Evolutionary conservation across 805 yeast species (phyloP), one percentile per base, ranked within the genome.

Genomic region (Metschnikowia matae): DNA sequence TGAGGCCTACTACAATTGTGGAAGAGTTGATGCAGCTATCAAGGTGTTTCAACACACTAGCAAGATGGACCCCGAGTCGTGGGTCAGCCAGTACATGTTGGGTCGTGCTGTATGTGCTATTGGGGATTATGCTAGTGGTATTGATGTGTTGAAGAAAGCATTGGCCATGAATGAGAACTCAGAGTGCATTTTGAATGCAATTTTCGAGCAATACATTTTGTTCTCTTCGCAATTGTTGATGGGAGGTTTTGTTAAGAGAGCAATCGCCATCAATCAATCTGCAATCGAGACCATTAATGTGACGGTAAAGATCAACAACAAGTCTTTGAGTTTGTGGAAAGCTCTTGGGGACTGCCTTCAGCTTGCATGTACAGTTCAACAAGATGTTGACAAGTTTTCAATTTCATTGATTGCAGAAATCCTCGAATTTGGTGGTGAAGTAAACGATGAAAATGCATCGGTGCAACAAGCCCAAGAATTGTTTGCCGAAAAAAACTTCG

Each of bases 1-100:
- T n/a, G 98, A 94, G 64, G 92, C 97, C 0, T 94, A 94, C 65
- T 73, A 79, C 48, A 80, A 83, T 23, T 82, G 94, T 65, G 99
- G 99, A 2, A 77, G 96, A 53, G 71, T 85, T 40, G 91, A 88
- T 49, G 96, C 98, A 2, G 89, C 96, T 0, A 74, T 80, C 8
- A 90, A 87, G 65, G 97, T 94, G 1, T 87, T 90, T 59, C 74
- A 72, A 31, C 83, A 82, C 51, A 89, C 91, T 0, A 60, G 81
- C 41, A 74, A 74, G 36, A 57, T 85, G 5, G 78, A 80, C 32
- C 75, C 80, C 0, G 66, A 69, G 1, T 78, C 80, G 46, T 81
- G 88, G 84, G 76, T 81, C 44, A 84, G 87, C 0, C 67, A 69
- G 37, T 89, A 85, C 61, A 75, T 87, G 65, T 69, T 87, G 36